These are phyloP conservation scores for Cladorrhinum sp. DNA, from an alignment of 2,329 filamentous ascomycete species.

Conservation along the genomic window DNA sequence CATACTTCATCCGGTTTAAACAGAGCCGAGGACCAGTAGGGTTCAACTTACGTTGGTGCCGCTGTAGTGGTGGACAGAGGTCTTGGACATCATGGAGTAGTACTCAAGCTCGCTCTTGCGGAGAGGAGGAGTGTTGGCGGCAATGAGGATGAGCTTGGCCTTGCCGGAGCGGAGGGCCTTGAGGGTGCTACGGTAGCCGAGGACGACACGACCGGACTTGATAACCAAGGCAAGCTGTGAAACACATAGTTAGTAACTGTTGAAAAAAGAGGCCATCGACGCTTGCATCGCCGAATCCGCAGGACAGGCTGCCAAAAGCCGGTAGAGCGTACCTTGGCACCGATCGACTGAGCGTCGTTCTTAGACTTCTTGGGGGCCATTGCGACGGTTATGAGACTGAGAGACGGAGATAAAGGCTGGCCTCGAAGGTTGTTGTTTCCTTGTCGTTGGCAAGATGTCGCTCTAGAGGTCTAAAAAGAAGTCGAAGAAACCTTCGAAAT, in stretches of 20 bases:
- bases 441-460: slow-evolving; percentile 21
- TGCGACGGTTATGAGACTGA: slow-evolving; percentile 41
- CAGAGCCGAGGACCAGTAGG: slow-evolving; percentile 8
- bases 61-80: slow-evolving; percentile 93
- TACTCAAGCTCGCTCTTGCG: slow-evolving; percentile 96
- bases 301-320: neutral
- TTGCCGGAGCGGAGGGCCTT: slow-evolving; percentile 89
- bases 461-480: slow-evolving; percentile 9
- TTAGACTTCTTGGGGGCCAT: slow-evolving; percentile 72
- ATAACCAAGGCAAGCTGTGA: slow-evolving; percentile 55
- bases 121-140: slow-evolving; percentile 92
- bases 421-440: slow-evolving; percentile 21
- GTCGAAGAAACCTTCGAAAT: slow-evolving; percentile 20
- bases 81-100: slow-evolving; percentile 91
- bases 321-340: slow-evolving; percentile 43
- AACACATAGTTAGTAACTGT: slow-evolving; percentile 9
- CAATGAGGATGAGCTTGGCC: slow-evolving; percentile 83
- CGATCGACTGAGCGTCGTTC: slow-evolving; percentile 76
- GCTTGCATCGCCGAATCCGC: neutral
- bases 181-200: slow-evolving; percentile 80
- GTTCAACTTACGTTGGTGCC: slow-evolving; percentile 91
- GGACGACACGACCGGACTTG: slow-evolving; percentile 71
- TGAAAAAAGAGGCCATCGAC: neutral
- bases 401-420: slow-evolving; percentile 16
- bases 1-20: neutral